phyloP scores from a whole-genome alignment of 495 filamentous ascomycete species.

The Penicillium coffeae region DNA sequence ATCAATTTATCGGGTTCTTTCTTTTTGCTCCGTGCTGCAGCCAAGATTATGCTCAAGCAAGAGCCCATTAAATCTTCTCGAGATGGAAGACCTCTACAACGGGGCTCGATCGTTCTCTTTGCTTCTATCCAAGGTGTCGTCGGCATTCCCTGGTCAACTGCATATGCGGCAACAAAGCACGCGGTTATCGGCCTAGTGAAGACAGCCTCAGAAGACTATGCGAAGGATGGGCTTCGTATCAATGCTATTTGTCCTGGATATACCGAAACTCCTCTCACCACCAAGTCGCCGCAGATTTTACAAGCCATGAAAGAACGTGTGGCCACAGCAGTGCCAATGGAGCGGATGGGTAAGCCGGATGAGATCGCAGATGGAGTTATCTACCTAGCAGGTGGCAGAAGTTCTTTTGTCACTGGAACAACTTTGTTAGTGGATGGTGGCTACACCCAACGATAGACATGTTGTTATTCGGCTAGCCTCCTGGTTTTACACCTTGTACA shows the following conservation, averaged over 20 bases:
- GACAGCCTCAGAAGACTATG: constrained; percentile 43
- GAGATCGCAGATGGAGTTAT: constrained; percentile 44
- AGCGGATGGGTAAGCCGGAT: constrained; percentile 34
- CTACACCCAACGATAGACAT: constrained; percentile 24
- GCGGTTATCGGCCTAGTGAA: constrained; percentile 32
- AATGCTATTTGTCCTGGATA: constrained; percentile 46
- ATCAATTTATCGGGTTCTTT: constrained; percentile 43
- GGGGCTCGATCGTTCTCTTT: constrained; percentile 42
- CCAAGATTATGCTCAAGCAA: constrained; percentile 39
- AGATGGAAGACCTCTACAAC: constrained; percentile 18
- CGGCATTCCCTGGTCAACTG: constrained; percentile 23
- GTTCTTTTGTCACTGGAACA: constrained; percentile 40
- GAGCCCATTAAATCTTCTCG: constrained; percentile 30
- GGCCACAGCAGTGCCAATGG: constrained; percentile 36
- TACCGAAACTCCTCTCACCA: constrained; percentile 40
- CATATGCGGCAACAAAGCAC: constrained; percentile 34
- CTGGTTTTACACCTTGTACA: too few species aligned
- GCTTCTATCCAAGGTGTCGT: constrained; percentile 38
- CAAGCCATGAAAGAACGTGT: constrained; percentile 21
- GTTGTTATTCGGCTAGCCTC: too few species aligned
- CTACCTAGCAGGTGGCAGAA: constrained; percentile 37
- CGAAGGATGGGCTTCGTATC: constrained; percentile 36
- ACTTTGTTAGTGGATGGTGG: constrained; percentile 44
- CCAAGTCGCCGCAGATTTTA: constrained; percentile 23
- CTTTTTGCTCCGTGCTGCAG: constrained; percentile 36